phyloP scores from a whole-genome alignment of 371 early-diverging fungal genomes.

The Synchytrium microbalum region DNA sequence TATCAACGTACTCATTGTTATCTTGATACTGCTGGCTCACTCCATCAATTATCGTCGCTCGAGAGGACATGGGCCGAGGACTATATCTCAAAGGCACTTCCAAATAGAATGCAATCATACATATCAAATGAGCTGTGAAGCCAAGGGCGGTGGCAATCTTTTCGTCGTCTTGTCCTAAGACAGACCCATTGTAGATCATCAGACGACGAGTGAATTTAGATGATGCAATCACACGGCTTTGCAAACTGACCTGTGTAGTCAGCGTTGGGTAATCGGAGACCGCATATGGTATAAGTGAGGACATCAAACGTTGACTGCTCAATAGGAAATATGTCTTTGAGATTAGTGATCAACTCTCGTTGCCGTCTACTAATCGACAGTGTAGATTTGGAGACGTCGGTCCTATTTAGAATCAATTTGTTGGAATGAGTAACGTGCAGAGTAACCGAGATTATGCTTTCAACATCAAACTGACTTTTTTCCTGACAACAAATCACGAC shows the following conservation, averaged over 20 bases:
- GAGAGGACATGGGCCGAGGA: constrained; percentile 65
- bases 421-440: too few species aligned
- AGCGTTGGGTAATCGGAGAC: constrained; percentile 56
- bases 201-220: background rate
- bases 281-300: constrained; percentile 42
- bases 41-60: constrained; percentile 61
- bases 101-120: constrained; percentile 65
- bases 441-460: too few species aligned
- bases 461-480: too few species aligned
- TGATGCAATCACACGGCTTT: background rate
- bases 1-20: constrained; percentile 21
- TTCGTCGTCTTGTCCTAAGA: constrained; percentile 52
- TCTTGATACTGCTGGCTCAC: constrained; percentile 30
- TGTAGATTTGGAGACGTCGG: too few species aligned
- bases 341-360: constrained; percentile 48
- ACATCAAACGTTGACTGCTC: constrained; percentile 27
- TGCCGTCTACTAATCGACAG: constrained; percentile 18
- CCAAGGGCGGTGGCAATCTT: constrained; percentile 66
- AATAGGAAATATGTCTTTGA: constrained; percentile 58
- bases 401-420: too few species aligned
- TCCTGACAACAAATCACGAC: too few species aligned
- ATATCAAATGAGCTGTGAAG: constrained; percentile 59
- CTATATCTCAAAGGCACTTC: constrained; percentile 68
- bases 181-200: background rate
- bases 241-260: constrained; percentile 24